Conservation (phyloP, 257 asterid genomes). For the Eustoma russellianum region DNA sequence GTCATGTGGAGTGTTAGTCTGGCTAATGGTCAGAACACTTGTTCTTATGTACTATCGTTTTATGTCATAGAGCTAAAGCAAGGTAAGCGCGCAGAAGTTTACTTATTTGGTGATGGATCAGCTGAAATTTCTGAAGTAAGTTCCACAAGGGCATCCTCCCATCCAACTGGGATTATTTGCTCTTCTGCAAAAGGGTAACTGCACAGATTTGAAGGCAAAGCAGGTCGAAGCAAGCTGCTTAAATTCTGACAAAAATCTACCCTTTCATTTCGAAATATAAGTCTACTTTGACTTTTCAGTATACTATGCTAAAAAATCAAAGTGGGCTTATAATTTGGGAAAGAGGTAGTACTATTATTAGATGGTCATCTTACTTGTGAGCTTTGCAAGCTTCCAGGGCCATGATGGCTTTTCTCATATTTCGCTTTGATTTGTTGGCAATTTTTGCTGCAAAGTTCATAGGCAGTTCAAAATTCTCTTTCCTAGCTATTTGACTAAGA, state of each 20-base stretch:
- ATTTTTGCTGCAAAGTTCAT: constrained; percentile 68
- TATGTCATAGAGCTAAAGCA: background rate
- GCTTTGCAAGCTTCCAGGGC: constrained; percentile 92
- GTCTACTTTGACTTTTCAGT: no score
- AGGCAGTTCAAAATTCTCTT: constrained; percentile 65
- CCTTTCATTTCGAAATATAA: no score
- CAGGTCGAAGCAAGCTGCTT: constrained; percentile 3
- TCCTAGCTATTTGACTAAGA: constrained; percentile 64
- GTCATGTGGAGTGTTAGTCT: background rate
- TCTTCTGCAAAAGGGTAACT: constrained; percentile 84
- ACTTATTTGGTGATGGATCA: constrained; percentile 65
- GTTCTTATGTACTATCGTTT: no score
- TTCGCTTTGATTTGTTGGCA: constrained; percentile 68
- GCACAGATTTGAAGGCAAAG: constrained; percentile 10
- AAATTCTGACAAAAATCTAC: no score
- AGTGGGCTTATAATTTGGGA: no score
- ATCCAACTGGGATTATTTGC: constrained; percentile 70
- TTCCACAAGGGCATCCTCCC: constrained; percentile 69
- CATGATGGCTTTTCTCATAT: constrained; percentile 75
- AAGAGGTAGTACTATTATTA: constrained; percentile 3
- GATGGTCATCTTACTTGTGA: constrained; percentile 43
- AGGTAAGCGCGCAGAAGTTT: background rate
- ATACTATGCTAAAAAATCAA: no score
- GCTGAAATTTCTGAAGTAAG: constrained; percentile 60
- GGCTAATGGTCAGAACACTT: background rate